Conservation (phyloP, 2,329 filamentous ascomycete genomes). For the Apiospora aurea region DNA sequence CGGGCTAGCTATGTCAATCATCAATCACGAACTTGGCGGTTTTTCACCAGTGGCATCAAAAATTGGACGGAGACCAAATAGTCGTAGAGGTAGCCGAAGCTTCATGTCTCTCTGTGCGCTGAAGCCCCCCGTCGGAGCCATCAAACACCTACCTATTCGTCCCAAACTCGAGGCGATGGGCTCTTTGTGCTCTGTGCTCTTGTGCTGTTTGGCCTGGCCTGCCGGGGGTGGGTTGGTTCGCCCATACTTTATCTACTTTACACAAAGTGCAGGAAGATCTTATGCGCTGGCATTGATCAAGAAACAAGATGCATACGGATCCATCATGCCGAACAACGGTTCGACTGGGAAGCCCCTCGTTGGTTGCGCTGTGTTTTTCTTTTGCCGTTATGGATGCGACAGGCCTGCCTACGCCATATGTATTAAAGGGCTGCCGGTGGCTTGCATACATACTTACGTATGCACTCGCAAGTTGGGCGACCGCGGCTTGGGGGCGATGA, state of each 20-base stretch:
- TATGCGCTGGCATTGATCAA: constrained; percentile 20
- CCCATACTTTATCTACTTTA: constrained; percentile 11
- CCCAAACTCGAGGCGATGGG: neutral
- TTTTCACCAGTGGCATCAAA: neutral
- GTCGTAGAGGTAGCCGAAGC: neutral
- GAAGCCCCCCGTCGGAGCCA: constrained; percentile 10
- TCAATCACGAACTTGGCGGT: neutral
- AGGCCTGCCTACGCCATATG: neutral
- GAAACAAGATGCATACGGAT: constrained; percentile 20
- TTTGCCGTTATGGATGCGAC: constrained; percentile 12
- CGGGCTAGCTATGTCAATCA: neutral
- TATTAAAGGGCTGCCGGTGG: constrained; percentile 13
- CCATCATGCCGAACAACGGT: constrained; percentile 9
- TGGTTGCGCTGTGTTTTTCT: neutral
- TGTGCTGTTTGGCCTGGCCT: constrained; percentile 1
- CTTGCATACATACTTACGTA: neutral
- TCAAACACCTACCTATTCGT: constrained; percentile 21
- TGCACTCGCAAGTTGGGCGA: neutral
- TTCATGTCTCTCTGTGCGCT: constrained; percentile 11
- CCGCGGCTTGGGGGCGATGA: constrained; percentile 1
- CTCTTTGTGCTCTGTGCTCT: constrained; percentile 18
- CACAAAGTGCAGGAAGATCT: constrained; percentile 18
- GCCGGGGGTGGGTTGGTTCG: neutral
- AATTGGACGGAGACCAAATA: neutral
- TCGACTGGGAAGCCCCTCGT: constrained; percentile 15